phyloP scores from a whole-genome alignment of 371 early-diverging fungal genomes.

The Conidiobolus incongruus region DNA sequence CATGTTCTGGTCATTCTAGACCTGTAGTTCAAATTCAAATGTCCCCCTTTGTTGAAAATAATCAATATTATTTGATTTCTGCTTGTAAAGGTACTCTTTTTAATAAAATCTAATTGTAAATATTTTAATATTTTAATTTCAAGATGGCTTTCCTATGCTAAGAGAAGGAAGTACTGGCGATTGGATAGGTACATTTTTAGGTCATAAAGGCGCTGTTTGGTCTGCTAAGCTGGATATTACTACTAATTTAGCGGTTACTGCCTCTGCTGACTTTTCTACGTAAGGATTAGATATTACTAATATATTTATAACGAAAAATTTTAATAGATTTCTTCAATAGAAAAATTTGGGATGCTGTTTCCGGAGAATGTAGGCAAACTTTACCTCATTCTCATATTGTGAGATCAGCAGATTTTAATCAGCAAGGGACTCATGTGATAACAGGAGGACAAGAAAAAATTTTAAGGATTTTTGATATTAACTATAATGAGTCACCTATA shows the following conservation, averaged over 20 bases:
- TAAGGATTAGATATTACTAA: too few relatives aligned
- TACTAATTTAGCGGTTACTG: slow-evolving; percentile 56
- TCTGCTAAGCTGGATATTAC: slow-evolving; percentile 51
- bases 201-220: slow-evolving; percentile 83
- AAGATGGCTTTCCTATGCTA: slow-evolving; percentile 70
- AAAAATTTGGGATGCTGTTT: slow-evolving; percentile 65
- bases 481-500: slow-evolving; percentile 28
- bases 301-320: too few relatives aligned
- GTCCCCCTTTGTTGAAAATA: slow-evolving; percentile 36
- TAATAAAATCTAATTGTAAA: not conserved
- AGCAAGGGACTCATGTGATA: slow-evolving; percentile 36
- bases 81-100: slow-evolving; percentile 59
- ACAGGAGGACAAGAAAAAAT: slow-evolving; percentile 64
- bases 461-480: slow-evolving; percentile 54
- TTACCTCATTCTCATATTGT: slow-evolving; percentile 59
- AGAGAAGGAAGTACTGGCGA: slow-evolving; percentile 71
- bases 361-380: slow-evolving; percentile 39
- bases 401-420: slow-evolving; percentile 50
- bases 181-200: slow-evolving; percentile 72
- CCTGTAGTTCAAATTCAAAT: slow-evolving; percentile 73
- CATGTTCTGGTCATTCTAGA: slow-evolving; percentile 69
- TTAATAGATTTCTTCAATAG: slow-evolving; percentile 10
- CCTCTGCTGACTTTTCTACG: slow-evolving; percentile 73
- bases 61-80: slow-evolving; percentile 51
- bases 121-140: not conserved